These are phyloP conservation scores for Xylariomycetidae sp. DNA, from an alignment of 2,329 filamentous ascomycete genomes.

Conservation along the genomic window DNA sequence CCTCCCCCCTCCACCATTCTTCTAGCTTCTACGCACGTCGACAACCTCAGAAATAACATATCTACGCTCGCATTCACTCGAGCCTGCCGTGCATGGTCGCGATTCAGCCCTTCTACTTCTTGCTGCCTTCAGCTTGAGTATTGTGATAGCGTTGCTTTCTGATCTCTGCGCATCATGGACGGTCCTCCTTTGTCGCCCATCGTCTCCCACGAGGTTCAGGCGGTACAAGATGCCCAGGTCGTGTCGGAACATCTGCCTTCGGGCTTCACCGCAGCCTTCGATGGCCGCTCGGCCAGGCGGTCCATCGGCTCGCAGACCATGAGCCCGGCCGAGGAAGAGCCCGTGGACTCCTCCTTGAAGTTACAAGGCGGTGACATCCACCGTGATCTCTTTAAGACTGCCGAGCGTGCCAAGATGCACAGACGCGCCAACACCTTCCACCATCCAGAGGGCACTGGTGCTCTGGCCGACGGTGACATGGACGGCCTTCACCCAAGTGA, in stretches of 20 bases:
- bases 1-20: too few relatives aligned
- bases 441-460: slow-evolving; percentile 38
- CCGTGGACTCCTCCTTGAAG: slow-evolving; percentile 59
- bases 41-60: too few relatives aligned
- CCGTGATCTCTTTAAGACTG: slow-evolving; percentile 69
- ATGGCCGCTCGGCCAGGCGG: slow-evolving; percentile 20
- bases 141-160: too few relatives aligned
- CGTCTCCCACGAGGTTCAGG: too few relatives aligned
- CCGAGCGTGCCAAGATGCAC: slow-evolving; percentile 47
- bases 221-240: slow-evolving; percentile 12
- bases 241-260: slow-evolving; percentile 14
- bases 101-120: too few relatives aligned
- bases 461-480: slow-evolving; percentile 29
- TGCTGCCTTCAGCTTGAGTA: too few relatives aligned
- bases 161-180: too few relatives aligned
- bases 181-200: too few relatives aligned
- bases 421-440: slow-evolving; percentile 63
- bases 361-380: slow-evolving; percentile 75
- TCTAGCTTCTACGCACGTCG: too few relatives aligned
- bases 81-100: too few relatives aligned
- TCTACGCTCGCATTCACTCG: too few relatives aligned
- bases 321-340: slow-evolving; percentile 18
- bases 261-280: slow-evolving; percentile 35
- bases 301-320: slow-evolving; percentile 16
- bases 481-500: slow-evolving; percentile 25